Conservation (phyloP, 2,329 filamentous ascomycete genomes). For the Ophiostoma triangulosporum region DNA sequence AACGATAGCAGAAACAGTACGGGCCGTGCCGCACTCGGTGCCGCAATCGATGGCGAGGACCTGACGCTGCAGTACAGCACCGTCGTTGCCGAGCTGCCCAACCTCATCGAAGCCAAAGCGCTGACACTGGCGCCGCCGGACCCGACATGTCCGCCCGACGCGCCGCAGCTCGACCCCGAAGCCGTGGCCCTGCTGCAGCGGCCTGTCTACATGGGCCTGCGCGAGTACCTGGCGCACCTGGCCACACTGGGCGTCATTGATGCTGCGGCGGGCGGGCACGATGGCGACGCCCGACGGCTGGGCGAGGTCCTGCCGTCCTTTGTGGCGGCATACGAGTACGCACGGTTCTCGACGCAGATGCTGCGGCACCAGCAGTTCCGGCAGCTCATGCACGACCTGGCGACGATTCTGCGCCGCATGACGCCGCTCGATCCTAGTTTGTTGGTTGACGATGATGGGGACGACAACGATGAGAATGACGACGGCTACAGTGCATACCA, state of each 20-base stretch:
- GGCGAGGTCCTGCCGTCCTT: conserved; percentile 42
- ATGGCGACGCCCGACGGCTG: background rate
- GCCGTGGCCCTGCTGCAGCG: conserved; percentile 61
- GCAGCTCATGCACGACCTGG: conserved; percentile 70
- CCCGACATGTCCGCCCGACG: conserved; percentile 24
- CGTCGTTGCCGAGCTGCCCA: conserved; percentile 72
- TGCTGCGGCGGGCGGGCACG: conserved; percentile 11
- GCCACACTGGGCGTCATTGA: conserved; percentile 49
- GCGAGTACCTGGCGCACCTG: conserved; percentile 66
- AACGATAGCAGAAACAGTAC: background rate
- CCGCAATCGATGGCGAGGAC: conserved; percentile 44
- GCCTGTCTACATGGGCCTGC: conserved; percentile 55
- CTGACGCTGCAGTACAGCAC: conserved; percentile 71
- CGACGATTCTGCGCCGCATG: conserved; percentile 68
- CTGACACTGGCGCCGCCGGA: conserved; percentile 63
- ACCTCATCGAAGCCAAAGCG: conserved; percentile 84
- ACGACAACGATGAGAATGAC: conserved; percentile 13
- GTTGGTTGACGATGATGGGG: conserved; percentile 24
- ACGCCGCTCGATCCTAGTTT: conserved; percentile 42
- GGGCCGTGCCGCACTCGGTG: background rate
- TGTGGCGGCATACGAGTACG: conserved; percentile 64
- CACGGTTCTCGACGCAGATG: conserved; percentile 63
- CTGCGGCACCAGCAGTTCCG: conserved; percentile 61
- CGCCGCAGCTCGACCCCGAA: conserved; percentile 45
- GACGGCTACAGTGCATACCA: conserved; percentile 18